Evolutionary conservation across 2,329 filamentous ascomycete genomes (phyloP), one percentile per base, ranked within the genome.

Genomic region (Bipolaris sorokiniana): DNA sequence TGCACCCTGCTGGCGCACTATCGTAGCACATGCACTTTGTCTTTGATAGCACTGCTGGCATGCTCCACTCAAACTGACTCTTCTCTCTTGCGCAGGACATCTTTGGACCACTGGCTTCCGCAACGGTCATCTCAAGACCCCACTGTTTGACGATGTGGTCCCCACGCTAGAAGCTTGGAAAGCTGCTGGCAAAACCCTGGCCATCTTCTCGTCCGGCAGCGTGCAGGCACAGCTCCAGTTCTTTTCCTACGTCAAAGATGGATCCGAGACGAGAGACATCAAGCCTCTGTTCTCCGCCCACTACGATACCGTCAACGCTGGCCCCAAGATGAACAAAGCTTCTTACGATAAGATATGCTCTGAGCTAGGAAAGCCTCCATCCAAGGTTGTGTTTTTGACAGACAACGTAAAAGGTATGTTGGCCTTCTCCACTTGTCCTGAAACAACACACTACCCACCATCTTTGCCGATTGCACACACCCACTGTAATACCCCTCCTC

Each of bases 181-280:
- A 52, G 72, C 76, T 15, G 75, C 80, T 28, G 83, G 83, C 23
- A 79, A 85, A 59, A 82, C 67, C 9, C 70, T 93, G 62, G 85
- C 90, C 67, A 93, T 95, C 70, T 95, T 93, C 79, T 92, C 89
- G 3, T 92, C 89, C 11, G 91, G 91, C 31, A 92, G 89, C 20
- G 88, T 94, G 5, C 83, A 88, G 18, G 91, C 91, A 13, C 91
- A 95, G 81, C 91, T 92, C 77, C 80, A 94, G 59, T 83, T 94
- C 61, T 94, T 94, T 76, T 81, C 83, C 58, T 86, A 92, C 68
- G 78, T 82, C 28, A 52, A 70, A 49, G 65, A 71, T 44, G 71
- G 71, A 28, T 51, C 64, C 20, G 66, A 58, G 4, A 76, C 84
- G 7, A 77, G 82, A 58, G 75, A 78, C 48, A 65, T 78, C 34